These are phyloP conservation scores for Rhodotorula kratochvilovae DNA, from an alignment of 768 basidiomycete genomes.

Conservation along the genomic window DNA sequence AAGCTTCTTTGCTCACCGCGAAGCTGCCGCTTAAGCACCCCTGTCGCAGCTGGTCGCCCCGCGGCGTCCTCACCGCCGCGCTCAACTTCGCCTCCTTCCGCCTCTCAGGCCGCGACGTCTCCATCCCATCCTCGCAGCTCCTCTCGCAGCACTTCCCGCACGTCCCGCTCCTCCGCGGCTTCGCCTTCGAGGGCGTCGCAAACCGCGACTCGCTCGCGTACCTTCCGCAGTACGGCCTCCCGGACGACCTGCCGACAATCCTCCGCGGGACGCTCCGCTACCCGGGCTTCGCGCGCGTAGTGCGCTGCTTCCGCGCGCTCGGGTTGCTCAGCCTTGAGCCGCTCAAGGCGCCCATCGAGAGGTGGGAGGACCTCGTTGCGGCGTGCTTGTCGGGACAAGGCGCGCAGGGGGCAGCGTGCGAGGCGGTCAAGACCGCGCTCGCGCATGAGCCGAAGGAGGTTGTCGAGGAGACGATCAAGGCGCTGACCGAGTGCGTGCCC, in stretches of 20 bases:
- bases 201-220: constrained; percentile 79
- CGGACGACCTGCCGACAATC: constrained; percentile 58
- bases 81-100: constrained; percentile 67
- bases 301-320: constrained; percentile 65
- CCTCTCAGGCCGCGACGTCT: constrained; percentile 55
- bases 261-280: constrained; percentile 87
- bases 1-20: background rate
- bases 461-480: background rate
- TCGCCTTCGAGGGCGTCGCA: constrained; percentile 74
- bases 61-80: constrained; percentile 76
- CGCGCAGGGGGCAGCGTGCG: background rate
- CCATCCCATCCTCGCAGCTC: constrained; percentile 57
- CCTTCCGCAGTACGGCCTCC: constrained; percentile 61
- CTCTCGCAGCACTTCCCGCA: constrained; percentile 60
- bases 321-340: constrained; percentile 62
- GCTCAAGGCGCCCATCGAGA: constrained; percentile 14
- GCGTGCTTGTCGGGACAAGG: constrained; percentile 28
- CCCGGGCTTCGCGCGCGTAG: constrained; percentile 69
- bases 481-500: background rate
- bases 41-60: constrained; percentile 70
- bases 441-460: background rate
- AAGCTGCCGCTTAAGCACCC: constrained; percentile 49
- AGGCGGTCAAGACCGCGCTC: background rate
- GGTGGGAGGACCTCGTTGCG: constrained; percentile 26
- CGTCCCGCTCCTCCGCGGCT: constrained; percentile 62